Percentiles rank a stretch among this genome's conserved stretches.
These are phyloP conservation scores for Scheffersomyces coipomensis DNA, from an alignment of 805 yeast genomes.

Conservation along the genomic window DNA sequence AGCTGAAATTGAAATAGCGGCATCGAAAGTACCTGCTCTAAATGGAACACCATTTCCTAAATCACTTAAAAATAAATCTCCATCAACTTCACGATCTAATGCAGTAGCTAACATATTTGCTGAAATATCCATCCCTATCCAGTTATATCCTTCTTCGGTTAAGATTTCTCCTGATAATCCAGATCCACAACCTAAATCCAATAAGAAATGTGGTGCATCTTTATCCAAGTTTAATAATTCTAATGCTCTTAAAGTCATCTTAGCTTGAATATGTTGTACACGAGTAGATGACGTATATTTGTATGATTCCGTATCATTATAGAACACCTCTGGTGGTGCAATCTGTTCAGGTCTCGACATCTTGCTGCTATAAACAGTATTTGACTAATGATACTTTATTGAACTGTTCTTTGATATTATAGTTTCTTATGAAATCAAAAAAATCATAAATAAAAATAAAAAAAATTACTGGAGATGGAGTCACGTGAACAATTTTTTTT, in stretches of 20 bases:
- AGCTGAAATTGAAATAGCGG: constrained; percentile 91
- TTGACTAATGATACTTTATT: no score
- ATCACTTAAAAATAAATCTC: constrained; percentile 88
- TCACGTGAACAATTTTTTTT: neutral
- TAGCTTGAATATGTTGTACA: constrained; percentile 97
- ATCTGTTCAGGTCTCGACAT: constrained; percentile 97
- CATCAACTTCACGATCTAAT: constrained; percentile 86
- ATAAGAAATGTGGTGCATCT: constrained; percentile 60
- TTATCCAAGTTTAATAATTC: constrained; percentile 75
- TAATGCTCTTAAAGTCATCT: constrained; percentile 92
- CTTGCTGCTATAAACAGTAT: no score
- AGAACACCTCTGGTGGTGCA: constrained; percentile 96
- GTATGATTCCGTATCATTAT: constrained; percentile 83
- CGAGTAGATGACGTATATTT: constrained; percentile 93
- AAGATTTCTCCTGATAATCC: constrained; percentile 94
- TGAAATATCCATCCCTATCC: constrained; percentile 97
- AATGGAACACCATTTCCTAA: constrained; percentile 94
- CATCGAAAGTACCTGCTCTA: constrained; percentile 94
- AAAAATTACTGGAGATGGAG: neutral
- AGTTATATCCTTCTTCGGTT: constrained; percentile 87
- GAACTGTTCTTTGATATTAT: no score
- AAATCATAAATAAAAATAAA: no score
- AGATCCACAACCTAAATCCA: constrained; percentile 97
- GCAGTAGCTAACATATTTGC: constrained; percentile 96
- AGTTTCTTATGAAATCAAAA: no score